Evolutionary conservation across 257 asterid genomes (phyloP), one percentile per base, ranked within the genome.

Genomic region (Cordia subcordata): DNA sequence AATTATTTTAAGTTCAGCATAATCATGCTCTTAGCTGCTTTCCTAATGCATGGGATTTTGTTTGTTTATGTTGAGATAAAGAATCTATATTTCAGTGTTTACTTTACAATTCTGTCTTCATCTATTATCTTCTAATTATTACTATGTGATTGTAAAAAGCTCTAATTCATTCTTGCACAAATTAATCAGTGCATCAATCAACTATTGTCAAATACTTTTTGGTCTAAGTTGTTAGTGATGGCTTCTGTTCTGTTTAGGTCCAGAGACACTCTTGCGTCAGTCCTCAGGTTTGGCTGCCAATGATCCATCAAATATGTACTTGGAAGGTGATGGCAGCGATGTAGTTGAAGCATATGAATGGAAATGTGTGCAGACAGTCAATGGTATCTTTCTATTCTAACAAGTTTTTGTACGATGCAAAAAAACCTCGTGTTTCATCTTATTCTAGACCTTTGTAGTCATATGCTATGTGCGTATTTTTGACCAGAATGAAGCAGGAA

Each of bases 311-410:
- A 81, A 80, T 56, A 70, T 76, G 44, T 80, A 61, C 75, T 82
- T 65, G 68, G 96, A 87, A 59, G 87, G 87, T 66, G 85, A 80
- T 70, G 80, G 84, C 56, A 92, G 90, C 19, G 99, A 93, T 79
- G 88, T 65, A 55, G 70, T 87, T 54, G 96, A 93, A 68, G 94
- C 82, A 57, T 86, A 85, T 80, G 86, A 87, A 71, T 93, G 99
- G 99, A 89, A 81, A 80, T 93, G 99, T 58, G 83, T 93, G 52
- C 95, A 91, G 60, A 89, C 96, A n/a, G 56, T 79, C 63, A 84
- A 84, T 63, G 99, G 99, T 89, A 79, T 64, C 61, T 65, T 55
- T 59, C 44, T 56, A 74, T 53, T 12, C 58, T 57, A 33, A 38
- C 50, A 12, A 37, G 47, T 40, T 49, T 60, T 27, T 45, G n/a